These are phyloP conservation scores for Penicillium sp. DNA, from an alignment of 2,329 filamentous ascomycete genomes.

Conservation along the genomic window DNA sequence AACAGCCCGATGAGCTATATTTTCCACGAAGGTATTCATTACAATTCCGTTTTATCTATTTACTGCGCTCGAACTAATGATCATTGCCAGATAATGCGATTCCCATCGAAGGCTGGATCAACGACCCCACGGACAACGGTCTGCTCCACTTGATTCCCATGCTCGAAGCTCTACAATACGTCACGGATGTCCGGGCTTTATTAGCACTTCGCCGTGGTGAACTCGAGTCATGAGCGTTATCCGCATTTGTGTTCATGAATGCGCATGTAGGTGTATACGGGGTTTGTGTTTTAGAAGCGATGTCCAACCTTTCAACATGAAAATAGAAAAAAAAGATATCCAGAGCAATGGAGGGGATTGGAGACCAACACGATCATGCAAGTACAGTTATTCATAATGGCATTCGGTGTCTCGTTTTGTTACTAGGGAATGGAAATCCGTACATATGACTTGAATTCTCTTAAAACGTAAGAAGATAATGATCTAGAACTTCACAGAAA, in stretches of 20 bases:
- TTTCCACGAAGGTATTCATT: conserved; percentile 81
- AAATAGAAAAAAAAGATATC: conserved; percentile 3
- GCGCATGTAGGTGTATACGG: conserved; percentile 22
- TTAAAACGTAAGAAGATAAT: background rate
- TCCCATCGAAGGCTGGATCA: conserved; percentile 99
- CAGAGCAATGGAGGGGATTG: background rate
- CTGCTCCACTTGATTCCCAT: conserved; percentile 88
- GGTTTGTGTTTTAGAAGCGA: conserved; percentile 15
- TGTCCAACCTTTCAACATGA: conserved; percentile 2
- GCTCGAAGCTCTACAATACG: conserved; percentile 91
- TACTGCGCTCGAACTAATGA: conserved; percentile 5
- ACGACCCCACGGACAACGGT: conserved; percentile 94
- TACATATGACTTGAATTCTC: conserved; percentile 1
- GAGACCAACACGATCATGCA: conserved; percentile 2
- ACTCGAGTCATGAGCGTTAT: conserved; percentile 34
- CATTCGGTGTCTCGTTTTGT: background rate
- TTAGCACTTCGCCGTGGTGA: conserved; percentile 87
- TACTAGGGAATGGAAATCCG: conserved; percentile 3
- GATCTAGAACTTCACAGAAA: background rate
- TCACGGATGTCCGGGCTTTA: conserved; percentile 89
- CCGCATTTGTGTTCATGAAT: conserved; percentile 15
- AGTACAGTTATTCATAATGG: conserved; percentile 9
- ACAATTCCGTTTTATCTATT: background rate
- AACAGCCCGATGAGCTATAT: conserved; percentile 98
- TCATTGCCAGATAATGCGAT: conserved; percentile 81